phyloP scores from a whole-genome alignment of 805 yeast species.

The Kazachstania taianensis region DNA sequence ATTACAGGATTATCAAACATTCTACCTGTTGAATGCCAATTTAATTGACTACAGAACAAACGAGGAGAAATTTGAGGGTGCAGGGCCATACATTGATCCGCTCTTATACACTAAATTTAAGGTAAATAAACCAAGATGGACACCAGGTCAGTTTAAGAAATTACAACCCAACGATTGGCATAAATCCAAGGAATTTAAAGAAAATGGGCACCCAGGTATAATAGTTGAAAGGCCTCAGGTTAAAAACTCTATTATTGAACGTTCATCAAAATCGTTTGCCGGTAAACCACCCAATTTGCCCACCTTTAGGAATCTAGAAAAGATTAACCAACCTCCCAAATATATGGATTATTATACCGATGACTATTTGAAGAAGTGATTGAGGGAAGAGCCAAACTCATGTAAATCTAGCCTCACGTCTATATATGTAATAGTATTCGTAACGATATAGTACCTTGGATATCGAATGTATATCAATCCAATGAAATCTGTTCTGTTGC shows the following conservation, averaged over 20 bases:
- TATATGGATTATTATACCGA: conserved; percentile 8
- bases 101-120: conserved; percentile 23
- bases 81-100: conserved; percentile 14
- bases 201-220: conserved; percentile 31
- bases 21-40: conserved; percentile 30
- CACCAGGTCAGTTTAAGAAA: conserved; percentile 9
- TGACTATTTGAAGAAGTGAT: conserved; percentile 5
- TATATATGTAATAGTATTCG: not conserved
- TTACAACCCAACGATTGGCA: conserved; percentile 13
- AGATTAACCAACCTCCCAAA: conserved; percentile 40
- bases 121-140: conserved; percentile 24
- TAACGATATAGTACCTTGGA: no score
- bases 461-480: no score
- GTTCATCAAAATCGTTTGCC: conserved; percentile 13
- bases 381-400: not conserved
- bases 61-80: not conserved
- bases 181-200: conserved; percentile 19
- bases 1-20: conserved; percentile 26
- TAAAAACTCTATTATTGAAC: conserved; percentile 29
- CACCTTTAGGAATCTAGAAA: conserved; percentile 53
- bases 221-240: conserved; percentile 36
- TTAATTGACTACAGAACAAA: conserved; percentile 12
- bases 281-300: conserved; percentile 35
- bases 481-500: no score
- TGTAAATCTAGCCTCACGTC: not conserved